Conservation (phyloP, 1,284 basidiomycete genomes). For the Anthracocystis walkeri region DNA sequence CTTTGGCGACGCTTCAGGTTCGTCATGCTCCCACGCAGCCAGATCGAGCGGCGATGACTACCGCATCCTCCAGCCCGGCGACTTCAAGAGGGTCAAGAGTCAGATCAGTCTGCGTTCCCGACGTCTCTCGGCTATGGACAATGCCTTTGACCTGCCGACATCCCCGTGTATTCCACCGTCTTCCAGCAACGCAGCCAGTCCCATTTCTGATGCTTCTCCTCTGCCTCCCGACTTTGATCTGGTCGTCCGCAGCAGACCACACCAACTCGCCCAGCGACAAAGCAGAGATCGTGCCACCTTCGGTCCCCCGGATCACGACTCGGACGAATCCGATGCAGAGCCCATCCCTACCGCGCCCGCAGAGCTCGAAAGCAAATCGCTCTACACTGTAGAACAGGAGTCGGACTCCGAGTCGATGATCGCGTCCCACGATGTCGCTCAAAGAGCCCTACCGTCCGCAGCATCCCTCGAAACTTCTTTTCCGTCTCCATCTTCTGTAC, state of each 20-base stretch:
- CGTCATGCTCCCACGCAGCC: conserved; percentile 15
- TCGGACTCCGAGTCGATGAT: conserved; percentile 14
- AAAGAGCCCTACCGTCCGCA: background rate
- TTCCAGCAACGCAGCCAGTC: background rate
- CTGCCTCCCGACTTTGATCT: conserved; percentile 34
- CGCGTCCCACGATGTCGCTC: background rate
- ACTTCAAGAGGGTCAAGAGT: conserved; percentile 36
- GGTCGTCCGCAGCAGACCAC: conserved; percentile 6
- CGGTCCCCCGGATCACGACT: conserved; percentile 16
- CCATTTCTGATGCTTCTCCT: background rate
- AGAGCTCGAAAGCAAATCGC: conserved; percentile 20
- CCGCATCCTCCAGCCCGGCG: conserved; percentile 35
- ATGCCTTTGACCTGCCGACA: background rate
- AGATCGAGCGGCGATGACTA: conserved; percentile 16
- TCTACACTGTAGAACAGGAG: conserved; percentile 12
- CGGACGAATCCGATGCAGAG: conserved; percentile 8
- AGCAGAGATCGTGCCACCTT: conserved; percentile 21
- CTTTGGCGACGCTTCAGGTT: conserved; percentile 7
- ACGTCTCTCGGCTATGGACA: conserved; percentile 20
- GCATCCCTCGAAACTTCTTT: background rate
- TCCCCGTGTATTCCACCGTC: conserved; percentile 1
- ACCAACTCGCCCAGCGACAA: conserved; percentile 10
- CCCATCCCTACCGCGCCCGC: background rate
- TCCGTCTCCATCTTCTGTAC: background rate
- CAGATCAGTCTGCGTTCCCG: conserved; percentile 17